These are phyloP conservation scores for Cordyceps javanica DNA, from an alignment of 2,329 filamentous ascomycete species.

Conservation along the genomic window DNA sequence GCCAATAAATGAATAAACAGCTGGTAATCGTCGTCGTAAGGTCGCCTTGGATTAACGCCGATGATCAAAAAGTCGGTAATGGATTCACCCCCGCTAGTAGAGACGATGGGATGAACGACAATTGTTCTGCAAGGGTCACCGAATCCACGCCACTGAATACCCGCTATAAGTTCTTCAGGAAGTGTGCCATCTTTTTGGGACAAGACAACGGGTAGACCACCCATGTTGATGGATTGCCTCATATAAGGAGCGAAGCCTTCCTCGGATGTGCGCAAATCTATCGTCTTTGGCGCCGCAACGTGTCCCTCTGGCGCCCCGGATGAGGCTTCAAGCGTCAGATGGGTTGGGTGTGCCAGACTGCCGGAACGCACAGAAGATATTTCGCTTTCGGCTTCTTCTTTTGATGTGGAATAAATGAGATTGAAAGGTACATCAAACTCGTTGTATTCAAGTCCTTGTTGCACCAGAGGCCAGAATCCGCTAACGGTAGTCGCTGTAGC, in stretches of 20 bases:
- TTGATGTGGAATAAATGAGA: conserved; percentile 65
- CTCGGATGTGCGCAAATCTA: conserved; percentile 64
- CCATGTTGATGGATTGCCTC: conserved; percentile 63
- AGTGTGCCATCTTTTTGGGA: conserved; percentile 62
- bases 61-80: conserved; percentile 74
- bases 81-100: conserved; percentile 62
- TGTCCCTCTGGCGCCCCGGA: conserved; percentile 64
- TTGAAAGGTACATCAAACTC: conserved; percentile 71
- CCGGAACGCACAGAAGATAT: conserved; percentile 65
- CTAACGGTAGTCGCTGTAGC: conserved; percentile 65
- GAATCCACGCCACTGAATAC: conserved; percentile 64
- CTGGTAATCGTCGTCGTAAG: conserved; percentile 74
- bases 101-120: conserved; percentile 73
- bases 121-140: conserved; percentile 63
- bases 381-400: conserved; percentile 65
- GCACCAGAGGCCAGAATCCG: conserved; percentile 66
- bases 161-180: conserved; percentile 57
- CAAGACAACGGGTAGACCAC: conserved; percentile 59
- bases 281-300: conserved; percentile 47
- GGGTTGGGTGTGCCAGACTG: conserved; percentile 53
- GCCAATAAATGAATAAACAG: conserved; percentile 70
- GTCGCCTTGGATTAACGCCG: conserved; percentile 70
- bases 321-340: conserved; percentile 64
- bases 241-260: conserved; percentile 74
- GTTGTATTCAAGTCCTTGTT: conserved; percentile 65